Conservation (phyloP, 2,329 filamentous ascomycete species). For the Penicillium sp. region DNA sequence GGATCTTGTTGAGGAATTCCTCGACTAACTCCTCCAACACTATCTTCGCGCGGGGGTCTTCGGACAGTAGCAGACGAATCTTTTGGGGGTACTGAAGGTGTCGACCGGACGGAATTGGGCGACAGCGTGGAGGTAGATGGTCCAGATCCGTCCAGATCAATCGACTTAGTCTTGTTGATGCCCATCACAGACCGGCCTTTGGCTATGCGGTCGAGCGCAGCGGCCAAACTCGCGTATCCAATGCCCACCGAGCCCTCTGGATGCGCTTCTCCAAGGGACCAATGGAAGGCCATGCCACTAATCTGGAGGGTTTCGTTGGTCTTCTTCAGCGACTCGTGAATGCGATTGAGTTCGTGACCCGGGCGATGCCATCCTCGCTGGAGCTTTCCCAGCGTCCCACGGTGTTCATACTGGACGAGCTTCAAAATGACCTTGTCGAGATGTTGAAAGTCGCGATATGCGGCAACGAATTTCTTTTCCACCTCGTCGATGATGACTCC, state of each 20-base stretch:
- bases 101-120: slow-evolving; percentile 4
- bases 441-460: slow-evolving; percentile 65
- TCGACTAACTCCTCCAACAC: background rate
- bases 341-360: slow-evolving; percentile 23
- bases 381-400: slow-evolving; percentile 63
- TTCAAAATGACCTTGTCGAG: slow-evolving; percentile 67
- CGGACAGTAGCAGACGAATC: slow-evolving; percentile 27
- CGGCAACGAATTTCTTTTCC: slow-evolving; percentile 65
- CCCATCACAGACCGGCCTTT: slow-evolving; percentile 37
- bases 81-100: slow-evolving; percentile 32
- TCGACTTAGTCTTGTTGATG: slow-evolving; percentile 32
- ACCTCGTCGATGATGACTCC: slow-evolving; percentile 66
- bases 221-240: slow-evolving; percentile 69
- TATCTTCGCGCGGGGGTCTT: too few relatives aligned
- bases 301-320: slow-evolving; percentile 66
- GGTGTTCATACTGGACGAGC: slow-evolving; percentile 66
- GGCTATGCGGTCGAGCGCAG: slow-evolving; percentile 60
- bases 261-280: slow-evolving; percentile 64
- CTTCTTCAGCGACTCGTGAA: slow-evolving; percentile 57
- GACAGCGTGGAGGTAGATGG: slow-evolving; percentile 9
- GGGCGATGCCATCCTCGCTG: slow-evolving; percentile 60
- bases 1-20: background rate
- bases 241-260: slow-evolving; percentile 66
- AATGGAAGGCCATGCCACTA: slow-evolving; percentile 69
- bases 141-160: slow-evolving; percentile 14